These are phyloP conservation scores for Discostella stelligera DNA, from an alignment of 352 stramenopile genomes.

Conservation along the genomic window DNA sequence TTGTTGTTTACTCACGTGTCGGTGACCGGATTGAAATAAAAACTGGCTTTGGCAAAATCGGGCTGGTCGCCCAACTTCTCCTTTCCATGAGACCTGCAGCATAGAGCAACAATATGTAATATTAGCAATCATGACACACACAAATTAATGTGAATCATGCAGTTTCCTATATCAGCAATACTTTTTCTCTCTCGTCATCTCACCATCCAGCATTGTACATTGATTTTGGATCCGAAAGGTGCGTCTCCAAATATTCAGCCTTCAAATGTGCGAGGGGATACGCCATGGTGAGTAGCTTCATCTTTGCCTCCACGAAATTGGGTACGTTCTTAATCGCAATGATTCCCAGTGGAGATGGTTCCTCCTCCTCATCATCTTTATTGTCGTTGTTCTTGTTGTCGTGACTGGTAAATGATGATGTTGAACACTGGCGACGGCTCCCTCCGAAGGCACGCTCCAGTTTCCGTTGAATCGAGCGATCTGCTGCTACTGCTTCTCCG, in stretches of 20 bases:
- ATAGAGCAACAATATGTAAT: neutral
- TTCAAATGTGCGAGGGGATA: slow-evolving; percentile 83
- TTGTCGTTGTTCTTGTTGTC: neutral
- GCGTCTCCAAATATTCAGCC: slow-evolving; percentile 80
- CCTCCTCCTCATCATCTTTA: neutral
- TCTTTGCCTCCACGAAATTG: slow-evolving; percentile 73
- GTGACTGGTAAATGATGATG: slow-evolving; percentile 9
- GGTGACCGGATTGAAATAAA: slow-evolving; percentile 94
- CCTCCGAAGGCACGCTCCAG: slow-evolving; percentile 63
- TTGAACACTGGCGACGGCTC: neutral
- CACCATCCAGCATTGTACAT: slow-evolving; percentile 94
- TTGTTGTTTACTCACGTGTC: slow-evolving; percentile 72
- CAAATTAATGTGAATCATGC: neutral
- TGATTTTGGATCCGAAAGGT: slow-evolving; percentile 86
- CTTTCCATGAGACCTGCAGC: slow-evolving; percentile 89
- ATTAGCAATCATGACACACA: neutral
- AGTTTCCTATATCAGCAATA: neutral
- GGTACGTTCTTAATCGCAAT: slow-evolving; percentile 81
- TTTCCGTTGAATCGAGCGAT: slow-evolving; percentile 33
- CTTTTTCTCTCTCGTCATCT: neutral
- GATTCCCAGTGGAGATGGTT: slow-evolving; percentile 56
- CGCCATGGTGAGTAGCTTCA: slow-evolving; percentile 84
- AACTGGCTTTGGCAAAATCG: slow-evolving; percentile 93
- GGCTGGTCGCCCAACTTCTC: slow-evolving; percentile 89
- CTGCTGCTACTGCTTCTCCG: slow-evolving; percentile 2